A percentile compares a stretch with the other conserved stretches of the same genome.
These are phyloP conservation scores for Penicillium ochrochloron DNA, from an alignment of 495 filamentous ascomycete species.

Conservation along the genomic window DNA sequence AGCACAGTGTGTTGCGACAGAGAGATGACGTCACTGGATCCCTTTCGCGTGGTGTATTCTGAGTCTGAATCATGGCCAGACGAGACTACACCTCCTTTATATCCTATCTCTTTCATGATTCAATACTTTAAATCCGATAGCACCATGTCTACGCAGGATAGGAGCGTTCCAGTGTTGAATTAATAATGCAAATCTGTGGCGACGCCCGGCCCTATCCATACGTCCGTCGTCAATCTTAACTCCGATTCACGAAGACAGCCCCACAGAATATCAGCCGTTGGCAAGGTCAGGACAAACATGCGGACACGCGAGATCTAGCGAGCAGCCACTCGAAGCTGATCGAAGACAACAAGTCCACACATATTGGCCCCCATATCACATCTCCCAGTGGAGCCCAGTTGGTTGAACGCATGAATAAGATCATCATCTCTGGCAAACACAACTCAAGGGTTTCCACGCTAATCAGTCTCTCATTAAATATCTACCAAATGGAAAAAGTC, in stretches of 20 bases:
- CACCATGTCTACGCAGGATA: too few relatives aligned
- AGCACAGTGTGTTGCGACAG: background rate
- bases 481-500: conserved; percentile 39
- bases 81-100: background rate
- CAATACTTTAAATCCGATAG: too few relatives aligned
- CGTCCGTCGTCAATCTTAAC: background rate
- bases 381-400: conserved; percentile 29
- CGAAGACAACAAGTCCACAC: conserved; percentile 34
- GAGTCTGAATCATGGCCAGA: background rate
- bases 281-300: background rate
- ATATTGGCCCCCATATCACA: conserved; percentile 27
- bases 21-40: background rate
- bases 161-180: background rate
- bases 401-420: conserved; percentile 59
- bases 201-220: background rate
- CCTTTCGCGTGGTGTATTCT: too few relatives aligned
- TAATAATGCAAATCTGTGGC: background rate
- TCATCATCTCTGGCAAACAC: conserved; percentile 63
- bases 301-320: background rate
- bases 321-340: conserved; percentile 33
- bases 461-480: conserved; percentile 49
- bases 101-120: background rate
- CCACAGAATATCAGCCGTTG: background rate
- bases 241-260: background rate
- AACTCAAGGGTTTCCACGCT: conserved; percentile 44